Base-by-base conservation (phyloP, 768 basidiomycete species). In the Suillus discolor region DNA sequence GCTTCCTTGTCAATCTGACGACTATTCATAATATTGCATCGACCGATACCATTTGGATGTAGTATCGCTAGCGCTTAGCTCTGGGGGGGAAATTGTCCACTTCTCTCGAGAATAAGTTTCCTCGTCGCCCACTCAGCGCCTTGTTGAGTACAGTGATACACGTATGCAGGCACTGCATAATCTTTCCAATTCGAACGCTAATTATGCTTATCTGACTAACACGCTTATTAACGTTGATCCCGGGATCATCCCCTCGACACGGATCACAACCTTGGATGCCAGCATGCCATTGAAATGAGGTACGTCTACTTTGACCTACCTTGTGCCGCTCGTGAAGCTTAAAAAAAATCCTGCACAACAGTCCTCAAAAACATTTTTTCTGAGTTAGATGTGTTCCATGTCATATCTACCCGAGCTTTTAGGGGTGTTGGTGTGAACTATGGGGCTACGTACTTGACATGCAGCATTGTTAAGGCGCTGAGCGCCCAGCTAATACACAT, bases 1-100 rank as follows among this genome's bases (percentile, higher is more conserved):
- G 39, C 23, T 42, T 63, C 25, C 34, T 61, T n/a, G 38, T 62
- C 57, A 60, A 60, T 60, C 23, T 60, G 39, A 60, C 57, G 3
- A 41, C 11, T 39, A 60, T 60, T 28, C 39, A 42, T 41, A 41
- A 11, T 38, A 38, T 38, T 60, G 39, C 23, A 60, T 60, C 39
- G 39, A 20, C 57, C 57, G 16, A 41, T 18, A 11, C 25, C 18
- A 41, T 39, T 28, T 23, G 39, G 57, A 41, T 18, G 38, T 39
- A 8, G 11, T 13, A 41, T 41, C 16, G 2, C 39, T 59, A 20
- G 39, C n/a, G 16, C 25, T 59, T 28, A 12, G 18, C 7, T 41
- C 39, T 42, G 39, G 23, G 23, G 16, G 18, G 18, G 16, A 18
- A 28, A 7, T 18, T 6, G 9, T 41, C 15, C 18, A 60, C 23